Evolutionary conservation across 768 basidiomycete genomes (phyloP), one percentile per base, ranked within the genome.

Genomic region (Phaeotremella skinneri): DNA sequence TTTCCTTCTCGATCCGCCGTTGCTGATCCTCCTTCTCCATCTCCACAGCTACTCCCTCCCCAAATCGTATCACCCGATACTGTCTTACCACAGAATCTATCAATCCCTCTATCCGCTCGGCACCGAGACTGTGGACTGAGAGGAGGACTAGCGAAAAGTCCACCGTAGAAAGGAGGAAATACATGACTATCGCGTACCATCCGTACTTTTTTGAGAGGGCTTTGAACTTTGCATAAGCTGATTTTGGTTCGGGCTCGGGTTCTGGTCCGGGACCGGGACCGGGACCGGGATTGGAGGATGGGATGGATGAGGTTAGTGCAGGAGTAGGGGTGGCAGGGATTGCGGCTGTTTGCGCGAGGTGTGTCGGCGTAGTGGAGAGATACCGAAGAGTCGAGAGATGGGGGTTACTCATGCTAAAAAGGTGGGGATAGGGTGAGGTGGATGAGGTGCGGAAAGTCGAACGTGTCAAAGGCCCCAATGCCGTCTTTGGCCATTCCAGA

Each of bases 121-220:
- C 91, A 45, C 96, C 96, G 31, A 96, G 80, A 42, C 91, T 80
- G 66, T 90, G 87, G 72, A 99, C 85, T 52, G 85, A 85, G 48
- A 85, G 82, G 73, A 96, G 96, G 0, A 89, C 85, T 68, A 96
- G 81, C 32, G 83, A 79, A 74, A 98, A 91, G 76, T 99, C 96
- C 73, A 92, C 71, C 5, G 81, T 79, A 41, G 84, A 83, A 55
- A 98, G 74, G 50, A 86, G 72, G 62, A 87, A 43, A 80, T 99
- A 99, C 25, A 98, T 86, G 30, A 89, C 92, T 27, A 98, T 82
- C 20, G 96, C 91, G 73, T 93, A 94, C 89, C 90, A 91, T 29
- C 94, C 94, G 74, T 98, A 96, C 3, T 88, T 84, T 73, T 88
- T 92, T 59, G 92, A 86, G 58, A 97, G 87, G 66, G 58, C 21